Evolutionary conservation across 805 yeast genomes (phyloP).

Genomic region (Middelhovenomyces tepae): DNA sequence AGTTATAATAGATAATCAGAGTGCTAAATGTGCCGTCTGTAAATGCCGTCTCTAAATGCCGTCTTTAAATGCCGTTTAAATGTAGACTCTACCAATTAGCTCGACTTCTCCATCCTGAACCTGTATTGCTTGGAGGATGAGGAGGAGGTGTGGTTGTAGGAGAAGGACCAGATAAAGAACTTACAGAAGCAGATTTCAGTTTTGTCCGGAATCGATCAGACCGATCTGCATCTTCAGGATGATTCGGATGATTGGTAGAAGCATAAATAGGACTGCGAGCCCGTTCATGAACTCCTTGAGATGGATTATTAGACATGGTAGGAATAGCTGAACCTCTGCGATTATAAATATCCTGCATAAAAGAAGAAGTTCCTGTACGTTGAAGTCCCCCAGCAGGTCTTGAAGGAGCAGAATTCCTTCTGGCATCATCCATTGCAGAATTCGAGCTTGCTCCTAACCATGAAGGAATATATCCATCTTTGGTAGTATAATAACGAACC

Average conservation of each 20-base stretch:
- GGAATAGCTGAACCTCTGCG: constrained; percentile 4
- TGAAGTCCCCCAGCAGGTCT: constrained; percentile 2
- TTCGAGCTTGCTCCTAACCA: constrained; percentile 24
- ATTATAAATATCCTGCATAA: constrained; percentile 17
- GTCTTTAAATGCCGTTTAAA: too few relatives aligned
- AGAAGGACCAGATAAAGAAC: too few relatives aligned
- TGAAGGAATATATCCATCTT: constrained; percentile 20
- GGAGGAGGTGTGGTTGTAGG: too few relatives aligned
- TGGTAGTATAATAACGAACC: constrained; percentile 31
- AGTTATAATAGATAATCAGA: too few relatives aligned
- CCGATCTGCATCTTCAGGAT: constrained; percentile 6
- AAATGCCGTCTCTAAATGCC: too few relatives aligned
- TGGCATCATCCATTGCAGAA: neutral
- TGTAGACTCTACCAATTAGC: constrained; percentile 21
- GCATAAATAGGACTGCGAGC: constrained; percentile 8
- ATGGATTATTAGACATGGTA: constrained; percentile 1
- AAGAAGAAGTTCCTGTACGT: constrained; percentile 7
- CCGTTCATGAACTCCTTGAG: constrained; percentile 1
- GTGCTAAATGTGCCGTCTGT: too few relatives aligned
- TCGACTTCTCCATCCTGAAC: too few relatives aligned
- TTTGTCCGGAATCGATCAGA: constrained; percentile 14
- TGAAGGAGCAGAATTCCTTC: neutral
- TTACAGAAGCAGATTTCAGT: constrained; percentile 13
- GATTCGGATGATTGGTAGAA: neutral
- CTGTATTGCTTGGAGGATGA: too few relatives aligned